A percentile compares a stretch with the other conserved stretches of the same genome.
phyloP scores from a whole-genome alignment of 345 rosid species.

The Brassica incana region DNA sequence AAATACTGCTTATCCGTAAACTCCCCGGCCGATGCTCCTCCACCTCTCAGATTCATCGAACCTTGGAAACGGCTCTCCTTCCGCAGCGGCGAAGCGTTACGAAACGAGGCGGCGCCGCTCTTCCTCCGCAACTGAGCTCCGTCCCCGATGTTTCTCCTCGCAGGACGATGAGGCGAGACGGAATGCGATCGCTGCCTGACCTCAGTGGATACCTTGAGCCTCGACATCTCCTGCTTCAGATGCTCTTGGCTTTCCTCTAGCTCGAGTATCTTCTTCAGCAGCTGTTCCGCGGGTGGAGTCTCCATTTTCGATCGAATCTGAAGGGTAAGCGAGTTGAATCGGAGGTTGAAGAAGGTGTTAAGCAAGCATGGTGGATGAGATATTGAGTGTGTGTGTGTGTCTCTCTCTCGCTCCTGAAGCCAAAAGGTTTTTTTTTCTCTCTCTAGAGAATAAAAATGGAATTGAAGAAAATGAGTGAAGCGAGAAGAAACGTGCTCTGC shows the following conservation, averaged over 20 bases:
- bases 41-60: constrained; percentile 32
- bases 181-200: constrained; percentile 77
- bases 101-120: constrained; percentile 60
- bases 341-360: constrained; percentile 27
- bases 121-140: constrained; percentile 46
- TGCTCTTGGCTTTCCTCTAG: constrained; percentile 85
- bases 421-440: constrained; percentile 1
- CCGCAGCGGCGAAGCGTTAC: constrained; percentile 87
- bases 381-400: neutral
- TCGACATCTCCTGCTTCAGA: constrained; percentile 79
- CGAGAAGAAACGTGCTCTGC: constrained; percentile 4
- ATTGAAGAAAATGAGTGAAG: constrained; percentile 7
- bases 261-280: constrained; percentile 78
- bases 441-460: constrained; percentile 6
- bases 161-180: constrained; percentile 66
- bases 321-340: constrained; percentile 24
- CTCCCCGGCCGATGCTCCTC: constrained; percentile 44
- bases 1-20: constrained; percentile 71
- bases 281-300: constrained; percentile 71
- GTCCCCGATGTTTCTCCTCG: constrained; percentile 45
- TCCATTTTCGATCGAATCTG: constrained; percentile 51
- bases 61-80: constrained; percentile 57
- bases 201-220: constrained; percentile 54
- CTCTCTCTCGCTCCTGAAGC: constrained; percentile 13
- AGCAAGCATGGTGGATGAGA: constrained; percentile 11